These are phyloP conservation scores for Ophiostoma montium DNA, from an alignment of 2,329 filamentous ascomycete genomes.

Conservation along the genomic window DNA sequence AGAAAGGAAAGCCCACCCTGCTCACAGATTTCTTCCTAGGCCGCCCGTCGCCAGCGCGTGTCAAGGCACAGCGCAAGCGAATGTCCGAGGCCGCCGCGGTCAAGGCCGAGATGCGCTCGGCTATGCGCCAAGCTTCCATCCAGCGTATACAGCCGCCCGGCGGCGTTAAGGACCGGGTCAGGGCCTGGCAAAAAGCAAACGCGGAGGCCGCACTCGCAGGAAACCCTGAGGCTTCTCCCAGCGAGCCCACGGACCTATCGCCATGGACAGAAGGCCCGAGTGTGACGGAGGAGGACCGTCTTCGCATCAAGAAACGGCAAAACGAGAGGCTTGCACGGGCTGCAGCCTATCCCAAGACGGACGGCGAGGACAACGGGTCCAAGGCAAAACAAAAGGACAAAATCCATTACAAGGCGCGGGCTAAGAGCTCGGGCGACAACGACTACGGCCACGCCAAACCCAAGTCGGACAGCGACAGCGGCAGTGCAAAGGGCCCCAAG, in stretches of 20 bases:
- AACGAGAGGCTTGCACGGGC: conserved; percentile 23
- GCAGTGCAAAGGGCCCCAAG: not conserved
- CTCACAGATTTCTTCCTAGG: conserved; percentile 44
- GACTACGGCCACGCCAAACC: not conserved
- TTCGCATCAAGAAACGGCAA: conserved; percentile 40
- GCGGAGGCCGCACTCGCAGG: conserved; percentile 45
- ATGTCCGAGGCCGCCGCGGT: conserved; percentile 41
- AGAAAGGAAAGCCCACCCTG: conserved; percentile 33
- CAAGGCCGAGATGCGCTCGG: conserved; percentile 37
- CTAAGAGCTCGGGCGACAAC: conserved; percentile 14
- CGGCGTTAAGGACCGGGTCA: conserved; percentile 65
- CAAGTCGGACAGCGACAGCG: conserved; percentile 8
- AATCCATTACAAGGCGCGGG: not conserved
- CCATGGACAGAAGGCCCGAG: conserved; percentile 45
- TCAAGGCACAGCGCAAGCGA: conserved; percentile 33
- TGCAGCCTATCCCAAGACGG: conserved; percentile 1
- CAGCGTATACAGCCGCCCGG: conserved; percentile 47
- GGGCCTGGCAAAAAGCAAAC: conserved; percentile 71
- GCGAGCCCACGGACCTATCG: conserved; percentile 47
- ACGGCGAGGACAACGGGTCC: conserved; percentile 18
- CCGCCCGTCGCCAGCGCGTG: conserved; percentile 39
- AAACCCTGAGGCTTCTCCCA: conserved; percentile 36
- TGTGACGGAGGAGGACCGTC: conserved; percentile 46
- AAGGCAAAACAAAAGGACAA: conserved; percentile 5
- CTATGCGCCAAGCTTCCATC: conserved; percentile 45